These are phyloP conservation scores for Dalechampia spathulata DNA, from an alignment of 441 rosid genomes.

Conservation along the genomic window DNA sequence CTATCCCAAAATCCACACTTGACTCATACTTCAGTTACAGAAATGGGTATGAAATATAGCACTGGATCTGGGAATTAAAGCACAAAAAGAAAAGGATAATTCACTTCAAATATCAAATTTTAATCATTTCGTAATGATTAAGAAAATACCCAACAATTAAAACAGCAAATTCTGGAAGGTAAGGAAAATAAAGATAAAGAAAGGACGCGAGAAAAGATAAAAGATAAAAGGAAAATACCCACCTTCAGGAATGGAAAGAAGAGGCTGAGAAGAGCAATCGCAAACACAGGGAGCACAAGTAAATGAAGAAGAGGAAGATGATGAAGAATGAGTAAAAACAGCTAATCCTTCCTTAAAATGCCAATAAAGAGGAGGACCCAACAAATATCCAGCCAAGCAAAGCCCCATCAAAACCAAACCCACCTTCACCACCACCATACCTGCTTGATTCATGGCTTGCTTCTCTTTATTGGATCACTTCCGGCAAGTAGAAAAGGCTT, in stretches of 20 bases:
- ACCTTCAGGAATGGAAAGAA: slow-evolving; percentile 77
- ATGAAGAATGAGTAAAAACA: slow-evolving; percentile 39
- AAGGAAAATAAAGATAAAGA: neutral
- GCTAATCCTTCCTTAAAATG: slow-evolving; percentile 73
- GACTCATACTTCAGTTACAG: too few relatives aligned
- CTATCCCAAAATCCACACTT: too few relatives aligned
- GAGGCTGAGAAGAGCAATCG: slow-evolving; percentile 80
- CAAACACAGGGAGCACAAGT: slow-evolving; percentile 70
- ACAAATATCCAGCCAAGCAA: slow-evolving; percentile 60
- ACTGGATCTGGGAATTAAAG: too few relatives aligned
- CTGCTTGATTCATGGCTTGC: slow-evolving; percentile 50
- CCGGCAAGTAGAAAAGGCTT: too few relatives aligned
- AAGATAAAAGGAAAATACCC: neutral
- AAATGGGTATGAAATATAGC: too few relatives aligned
- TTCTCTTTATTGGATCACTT: too few relatives aligned
- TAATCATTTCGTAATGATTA: too few relatives aligned
- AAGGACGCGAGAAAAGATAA: slow-evolving; percentile 26
- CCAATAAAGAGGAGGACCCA: slow-evolving; percentile 95
- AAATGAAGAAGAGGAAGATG: slow-evolving; percentile 23
- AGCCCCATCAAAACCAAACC: slow-evolving; percentile 44
- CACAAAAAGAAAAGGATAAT: too few relatives aligned
- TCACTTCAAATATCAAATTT: too few relatives aligned
- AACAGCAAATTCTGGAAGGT: too few relatives aligned
- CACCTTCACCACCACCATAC: slow-evolving; percentile 45
- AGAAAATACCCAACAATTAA: too few relatives aligned